Base-by-base conservation (phyloP, 2,329 filamentous ascomycete genomes). In the Westerdykella ornata region DNA sequence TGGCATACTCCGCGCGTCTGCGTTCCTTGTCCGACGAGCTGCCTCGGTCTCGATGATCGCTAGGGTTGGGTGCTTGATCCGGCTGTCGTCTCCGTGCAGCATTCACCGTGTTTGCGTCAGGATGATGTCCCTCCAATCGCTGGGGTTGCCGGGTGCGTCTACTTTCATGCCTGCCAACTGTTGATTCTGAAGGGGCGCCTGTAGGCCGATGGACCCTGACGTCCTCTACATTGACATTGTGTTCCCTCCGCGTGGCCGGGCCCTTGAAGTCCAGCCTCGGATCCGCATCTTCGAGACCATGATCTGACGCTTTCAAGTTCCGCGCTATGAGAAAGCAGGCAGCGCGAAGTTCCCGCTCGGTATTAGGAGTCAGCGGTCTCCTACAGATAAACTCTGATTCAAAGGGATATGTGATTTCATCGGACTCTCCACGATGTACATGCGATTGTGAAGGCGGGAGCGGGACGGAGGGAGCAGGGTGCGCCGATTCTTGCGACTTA, bases 271-370 rank as follows among this genome's bases (percentile, higher is more conserved):
- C 63, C 15, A 63, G 52, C 45, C 57, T 62, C 7, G 60, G 63
- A 43, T 69, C 60, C 1, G 57, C 56, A 43, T 64, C 56, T 19
- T 55, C 53, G 47, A 66, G 54, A 46, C 55, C 59, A 53, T 63
- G 56, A 40, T 64, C 64, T 31, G 63, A 66, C 6, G 63, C 62
- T 50, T 66, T 67, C 56, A 62, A 63, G 53, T 66, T 60, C 33
- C 63, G 54, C 40, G 72, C 56, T 40, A 74, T 65, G 39, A 65
- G 63, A 16, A 66, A 63, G 53, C 72, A 74, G 41, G 71, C 69
- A 34, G 59, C 51, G 44, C 70, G 69, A 38, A 74, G 56, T 45
- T 73, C 68, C 19, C 60, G 59, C 44, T 74, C 71, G 35, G 67
- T 60, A 28, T 64, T 56, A 17, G 59, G 48, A 13, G 68, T 59